These are phyloP conservation scores for Chrysopogon serrulatus DNA, from an alignment of 176 grass and related monocot genomes.

Conservation along the genomic window DNA sequence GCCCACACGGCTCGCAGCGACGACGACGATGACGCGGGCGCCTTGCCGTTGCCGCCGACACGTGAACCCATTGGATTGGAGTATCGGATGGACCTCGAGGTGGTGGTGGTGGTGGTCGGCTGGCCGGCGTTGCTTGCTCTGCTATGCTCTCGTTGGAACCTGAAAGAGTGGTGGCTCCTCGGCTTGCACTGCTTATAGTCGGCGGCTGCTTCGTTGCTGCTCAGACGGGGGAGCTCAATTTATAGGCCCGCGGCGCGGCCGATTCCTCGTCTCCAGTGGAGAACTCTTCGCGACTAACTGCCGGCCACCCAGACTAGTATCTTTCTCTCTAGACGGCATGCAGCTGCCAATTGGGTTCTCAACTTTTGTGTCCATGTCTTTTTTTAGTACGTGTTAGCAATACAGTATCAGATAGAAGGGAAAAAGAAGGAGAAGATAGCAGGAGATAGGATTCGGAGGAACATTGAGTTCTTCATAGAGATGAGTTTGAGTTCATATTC, in stretches of 20 bases:
- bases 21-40: background rate
- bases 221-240: background rate
- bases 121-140: background rate
- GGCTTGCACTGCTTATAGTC: background rate
- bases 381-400: too few species aligned
- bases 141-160: background rate
- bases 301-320: background rate
- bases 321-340: background rate
- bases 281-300: background rate
- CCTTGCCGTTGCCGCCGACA: background rate
- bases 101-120: too few species aligned
- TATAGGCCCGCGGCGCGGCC: background rate
- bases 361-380: background rate
- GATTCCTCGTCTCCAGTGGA: slow-evolving; percentile 1
- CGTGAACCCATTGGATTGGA: background rate
- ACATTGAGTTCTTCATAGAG: too few species aligned
- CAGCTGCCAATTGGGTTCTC: too few species aligned
- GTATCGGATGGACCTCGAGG: background rate
- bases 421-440: too few species aligned
- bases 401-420: too few species aligned
- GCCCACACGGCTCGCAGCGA: background rate
- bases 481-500: too few species aligned
- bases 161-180: too few species aligned
- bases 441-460: too few species aligned
- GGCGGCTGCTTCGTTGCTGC: background rate